Evolutionary conservation across 495 filamentous ascomycete species (phyloP), one percentile per base, ranked within the genome.

Genomic region (Cercophora sp.): DNA sequence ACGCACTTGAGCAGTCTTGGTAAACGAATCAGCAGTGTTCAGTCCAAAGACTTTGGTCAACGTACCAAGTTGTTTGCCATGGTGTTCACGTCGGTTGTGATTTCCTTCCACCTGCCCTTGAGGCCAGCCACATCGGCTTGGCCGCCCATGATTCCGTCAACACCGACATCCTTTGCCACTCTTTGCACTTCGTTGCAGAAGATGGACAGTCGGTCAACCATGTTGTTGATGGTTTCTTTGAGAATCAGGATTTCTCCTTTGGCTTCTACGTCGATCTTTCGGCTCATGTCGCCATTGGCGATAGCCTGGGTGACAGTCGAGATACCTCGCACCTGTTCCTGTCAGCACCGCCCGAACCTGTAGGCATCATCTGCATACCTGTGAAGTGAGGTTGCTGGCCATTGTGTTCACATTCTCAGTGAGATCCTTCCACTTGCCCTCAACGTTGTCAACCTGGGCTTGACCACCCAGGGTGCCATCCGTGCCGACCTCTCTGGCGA

Each of bases 391-490:
- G 71, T 98, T 98, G 56, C 89, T 83, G 31, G 93, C 93, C 93
- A 97, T 96, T 39, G 88, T 84, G 71, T 89, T 89, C 70, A 91
- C 87, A 58, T 97, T 97, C 63, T 96, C 89, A 10, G 94, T 99
- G 19, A 99, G 80, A 69, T 99, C 94, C 69, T 95, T 95, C 93
- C 93, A 99, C 75, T 96, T 96, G 61, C 93, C 93, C 75, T 99
- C 93, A 34, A 97, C 94, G 56, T 96, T 93, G 59, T 95, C 88
- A 6, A 99, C 93, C 68, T 94, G 87, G 42, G 93, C 93, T 70
- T 97, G 93, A 15, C 93, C 93, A 51, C 93, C 93, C 19, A 99
- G 78, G 8, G 87, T 96, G 60, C 93, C 93, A 57, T 99, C 93
- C 4, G 93, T 99, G 58, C 93, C 93, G 75, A 99, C 93, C 71